Evolutionary conservation across 208 protist species (phyloP), one percentile per base, ranked within the genome.

Genomic region (Leishmania turanica): DNA sequence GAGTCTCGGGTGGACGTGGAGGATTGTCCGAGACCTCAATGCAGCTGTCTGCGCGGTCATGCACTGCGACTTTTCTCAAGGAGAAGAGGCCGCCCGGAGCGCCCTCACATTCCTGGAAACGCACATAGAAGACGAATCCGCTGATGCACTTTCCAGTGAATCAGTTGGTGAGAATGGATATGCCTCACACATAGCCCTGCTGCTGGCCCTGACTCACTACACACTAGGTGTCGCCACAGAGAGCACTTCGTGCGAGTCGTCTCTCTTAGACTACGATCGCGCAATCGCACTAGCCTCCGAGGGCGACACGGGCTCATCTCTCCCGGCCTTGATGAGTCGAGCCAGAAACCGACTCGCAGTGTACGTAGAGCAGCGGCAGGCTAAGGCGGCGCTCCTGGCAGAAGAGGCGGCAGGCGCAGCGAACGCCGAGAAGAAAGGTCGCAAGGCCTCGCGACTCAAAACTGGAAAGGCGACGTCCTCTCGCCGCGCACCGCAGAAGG

Each of bases 51-150:
- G 45, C 13, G 73, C 73, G 27, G 65, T 88, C n/a, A 78, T 82
- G 58, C 78, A 66, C 51, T 89, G 81, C 60, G 75, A 80, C 78
- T 81, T 85, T 69, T 24, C 72, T 31, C 51, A 65, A n/a, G 77
- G 56, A 19, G 82, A 85, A 51, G 64, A 54, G 58, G 82, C 82
- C n/a, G 62, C 60, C 31, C 77, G 77, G 17, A 54, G 19, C 21
- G 72, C 77, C 27, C 45, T 85, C 31, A 77, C 53, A 27, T 15
- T 81, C 45, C 34, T 85, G 21, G 21, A 76, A 27, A 11, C 21
- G 11, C 73, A 74, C 70, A 66, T 53, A 27, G 65, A 74, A 13
- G 13, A 34, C 34, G 53, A 62, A 13, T 24, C 49, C 51, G 45
- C 31, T 34, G 65, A 72, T 51, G 11, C 17, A 40, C 31, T 13